phyloP scores from a whole-genome alignment of 2,329 filamentous ascomycete species.

The Diaporthe ampelina region DNA sequence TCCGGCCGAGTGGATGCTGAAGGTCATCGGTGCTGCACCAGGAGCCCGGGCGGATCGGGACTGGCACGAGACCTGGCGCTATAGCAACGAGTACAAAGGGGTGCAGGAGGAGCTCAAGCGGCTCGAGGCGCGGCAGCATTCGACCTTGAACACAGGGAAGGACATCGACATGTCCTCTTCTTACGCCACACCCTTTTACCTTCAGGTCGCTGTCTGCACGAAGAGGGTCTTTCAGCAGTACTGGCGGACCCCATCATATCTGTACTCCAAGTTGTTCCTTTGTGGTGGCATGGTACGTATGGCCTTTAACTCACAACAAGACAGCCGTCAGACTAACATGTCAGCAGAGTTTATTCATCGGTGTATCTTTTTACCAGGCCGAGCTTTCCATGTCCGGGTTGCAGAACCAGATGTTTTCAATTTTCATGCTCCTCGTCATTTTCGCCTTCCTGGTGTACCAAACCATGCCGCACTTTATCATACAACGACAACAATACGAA shows the following conservation, averaged over 20 bases:
- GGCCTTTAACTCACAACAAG: background rate
- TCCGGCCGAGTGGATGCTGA: constrained; percentile 85
- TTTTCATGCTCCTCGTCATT: constrained; percentile 79
- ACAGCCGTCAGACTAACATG: background rate
- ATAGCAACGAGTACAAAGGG: constrained; percentile 67
- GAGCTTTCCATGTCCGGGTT: constrained; percentile 73
- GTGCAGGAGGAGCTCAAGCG: constrained; percentile 71
- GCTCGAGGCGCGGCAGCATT: constrained; percentile 59
- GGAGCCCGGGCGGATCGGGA: constrained; percentile 73
- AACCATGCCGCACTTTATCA: constrained; percentile 80
- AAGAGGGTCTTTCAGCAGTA: constrained; percentile 78
- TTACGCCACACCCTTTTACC: constrained; percentile 77
- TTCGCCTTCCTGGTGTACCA: constrained; percentile 76
- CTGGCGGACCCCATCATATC: constrained; percentile 80
- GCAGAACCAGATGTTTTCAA: constrained; percentile 78
- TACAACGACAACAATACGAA: constrained; percentile 77
- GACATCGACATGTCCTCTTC: constrained; percentile 65
- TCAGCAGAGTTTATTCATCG: constrained; percentile 68
- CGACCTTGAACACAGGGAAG: constrained; percentile 46
- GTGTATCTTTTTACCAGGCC: constrained; percentile 77
- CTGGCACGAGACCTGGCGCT: constrained; percentile 75
- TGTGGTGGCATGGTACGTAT: constrained; percentile 60
- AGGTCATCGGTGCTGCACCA: constrained; percentile 73
- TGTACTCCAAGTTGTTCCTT: constrained; percentile 76
- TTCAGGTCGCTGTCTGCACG: constrained; percentile 72